These are phyloP conservation scores for Tulasnella sp. DNA, from an alignment of 768 basidiomycete species.

Conservation along the genomic window DNA sequence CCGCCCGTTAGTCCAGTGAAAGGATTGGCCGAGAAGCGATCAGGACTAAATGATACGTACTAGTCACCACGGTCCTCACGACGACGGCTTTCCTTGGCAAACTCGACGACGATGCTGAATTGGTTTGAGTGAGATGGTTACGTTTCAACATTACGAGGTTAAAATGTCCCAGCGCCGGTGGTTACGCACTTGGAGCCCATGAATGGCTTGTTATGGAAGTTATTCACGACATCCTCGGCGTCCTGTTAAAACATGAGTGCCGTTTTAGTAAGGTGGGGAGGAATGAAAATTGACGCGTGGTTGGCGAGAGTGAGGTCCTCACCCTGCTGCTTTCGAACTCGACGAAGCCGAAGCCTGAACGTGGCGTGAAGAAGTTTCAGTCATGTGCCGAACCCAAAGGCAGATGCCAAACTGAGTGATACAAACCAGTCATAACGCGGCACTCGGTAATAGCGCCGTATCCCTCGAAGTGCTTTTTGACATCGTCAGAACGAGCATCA, in stretches of 20 bases:
- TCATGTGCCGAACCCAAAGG: background rate
- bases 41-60: background rate
- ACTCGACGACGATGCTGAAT: constrained; percentile 89
- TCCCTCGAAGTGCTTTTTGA: constrained; percentile 86
- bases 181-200: constrained; percentile 75
- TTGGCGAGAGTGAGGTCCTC: constrained; percentile 36
- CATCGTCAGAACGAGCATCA: constrained; percentile 81
- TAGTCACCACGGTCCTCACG: constrained; percentile 52
- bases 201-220: constrained; percentile 87
- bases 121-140: background rate
- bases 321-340: constrained; percentile 90
- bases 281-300: background rate
- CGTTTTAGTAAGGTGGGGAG: background rate
- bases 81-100: constrained; percentile 89
- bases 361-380: background rate
- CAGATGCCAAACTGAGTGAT: background rate
- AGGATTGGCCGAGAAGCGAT: background rate
- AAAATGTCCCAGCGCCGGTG: background rate
- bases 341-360: constrained; percentile 91
- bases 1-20: constrained; percentile 5
- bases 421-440: constrained; percentile 90
- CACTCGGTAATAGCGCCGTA: constrained; percentile 88
- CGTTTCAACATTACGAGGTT: constrained; percentile 19
- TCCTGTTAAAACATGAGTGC: constrained; percentile 57
- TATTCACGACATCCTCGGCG: constrained; percentile 88